Base-by-base conservation (phyloP, 345 rosid genomes). In the Populus davidiana region DNA sequence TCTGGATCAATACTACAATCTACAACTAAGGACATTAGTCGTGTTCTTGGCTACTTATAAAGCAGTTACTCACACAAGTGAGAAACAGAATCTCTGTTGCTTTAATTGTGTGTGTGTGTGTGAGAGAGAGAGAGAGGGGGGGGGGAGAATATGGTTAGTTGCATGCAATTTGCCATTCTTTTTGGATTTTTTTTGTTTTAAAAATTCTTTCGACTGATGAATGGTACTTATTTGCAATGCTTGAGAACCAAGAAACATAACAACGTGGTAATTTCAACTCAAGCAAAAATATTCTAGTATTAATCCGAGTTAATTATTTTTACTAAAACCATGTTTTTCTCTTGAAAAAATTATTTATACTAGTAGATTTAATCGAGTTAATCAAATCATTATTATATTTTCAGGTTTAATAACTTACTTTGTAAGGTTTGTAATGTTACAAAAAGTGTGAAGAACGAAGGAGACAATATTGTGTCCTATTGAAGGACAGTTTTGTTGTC, bases 391-490 rank as follows among this genome's bases (percentile, higher is more conserved):
- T 31, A 4, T 31, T 4, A 7, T 38, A 7, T 16, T 47, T 47
- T 47, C 18, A 13, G 52, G 5, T 4, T 17, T 27, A 20, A 31
- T 9, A 17, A 23, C 14, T 29, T 41, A 9, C 13, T 41, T 21
- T 23, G 47, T 17, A 35, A 1, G n/a, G 35, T 49, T 20, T 23
- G 47, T 25, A 35, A 3, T 35, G 23, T 35, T 20, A 52, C 56
- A 72, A 20, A 66, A 65, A 17, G 76, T 74, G 75, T 78, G 81
- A 78, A 67, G 20, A 49, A 50, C 11, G 54, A 47, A 66, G 63
- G 47, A 33, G 44, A 25, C 39, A 39, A 59, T 4, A 31, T 21
- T 47, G 69, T 62, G 75, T 62, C 71, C n/a, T 2, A n/a, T 44
- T 43, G 31, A 64, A 9, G 52, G 72, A 23, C 65, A 64, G 0